Percentiles rank a stretch among this genome's conserved stretches.
phyloP scores from a whole-genome alignment of 331 rosid species.

The Pyracantha coccinea region DNA sequence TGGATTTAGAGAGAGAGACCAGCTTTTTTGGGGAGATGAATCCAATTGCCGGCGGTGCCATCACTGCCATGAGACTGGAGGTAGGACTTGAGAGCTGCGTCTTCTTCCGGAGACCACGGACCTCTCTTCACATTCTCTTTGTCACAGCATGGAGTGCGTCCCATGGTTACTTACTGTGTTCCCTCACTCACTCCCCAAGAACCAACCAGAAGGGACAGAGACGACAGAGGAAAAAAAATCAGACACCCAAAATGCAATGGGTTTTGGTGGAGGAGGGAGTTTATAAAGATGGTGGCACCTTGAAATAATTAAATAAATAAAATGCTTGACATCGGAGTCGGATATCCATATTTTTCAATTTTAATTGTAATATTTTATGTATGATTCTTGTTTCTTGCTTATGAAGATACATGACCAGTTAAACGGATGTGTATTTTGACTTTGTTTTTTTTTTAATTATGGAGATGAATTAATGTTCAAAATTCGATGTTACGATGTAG shows the following conservation, averaged over 20 bases:
- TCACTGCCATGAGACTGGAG: constrained; percentile 62
- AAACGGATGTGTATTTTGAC: neutral
- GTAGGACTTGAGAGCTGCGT: constrained; percentile 56
- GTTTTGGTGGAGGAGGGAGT: constrained; percentile 8
- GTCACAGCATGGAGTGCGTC: constrained; percentile 97
- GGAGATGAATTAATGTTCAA: too few species aligned
- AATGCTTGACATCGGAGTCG: constrained; percentile 13
- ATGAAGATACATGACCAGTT: constrained; percentile 22
- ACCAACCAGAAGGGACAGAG: neutral
- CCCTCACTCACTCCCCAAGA: neutral
- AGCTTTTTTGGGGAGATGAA: constrained; percentile 78
- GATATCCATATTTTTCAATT: neutral
- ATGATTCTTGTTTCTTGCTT: neutral
- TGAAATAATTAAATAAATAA: neutral
- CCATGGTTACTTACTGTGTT: constrained; percentile 34
- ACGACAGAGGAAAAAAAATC: neutral
- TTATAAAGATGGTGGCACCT: constrained; percentile 33
- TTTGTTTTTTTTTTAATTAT: neutral
- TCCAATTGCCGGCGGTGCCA: constrained; percentile 82
- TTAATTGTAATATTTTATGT: neutral
- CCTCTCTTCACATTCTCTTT: constrained; percentile 86
- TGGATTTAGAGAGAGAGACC: constrained; percentile 34
- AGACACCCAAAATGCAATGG: constrained; percentile 5
- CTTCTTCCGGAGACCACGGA: constrained; percentile 95
- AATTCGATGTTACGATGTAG: too few species aligned